Evolutionary conservation across 2,329 filamentous ascomycete genomes (phyloP).

Genomic region (Colletotrichum sp.): DNA sequence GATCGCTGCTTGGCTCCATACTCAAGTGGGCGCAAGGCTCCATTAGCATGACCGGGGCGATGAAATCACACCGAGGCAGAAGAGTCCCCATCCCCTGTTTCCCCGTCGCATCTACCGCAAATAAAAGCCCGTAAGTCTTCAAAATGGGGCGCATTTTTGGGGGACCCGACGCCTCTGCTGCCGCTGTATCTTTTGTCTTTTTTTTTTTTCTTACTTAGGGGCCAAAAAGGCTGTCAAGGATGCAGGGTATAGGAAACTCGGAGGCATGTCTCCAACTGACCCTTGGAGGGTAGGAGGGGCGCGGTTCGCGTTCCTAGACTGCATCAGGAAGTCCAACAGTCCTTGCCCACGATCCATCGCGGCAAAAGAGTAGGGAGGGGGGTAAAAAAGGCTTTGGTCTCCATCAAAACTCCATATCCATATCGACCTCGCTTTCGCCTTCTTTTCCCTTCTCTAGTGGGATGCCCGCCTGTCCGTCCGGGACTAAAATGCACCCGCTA

Average conservation of each 20-base stretch:
- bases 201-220: not conserved
- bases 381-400: not conserved
- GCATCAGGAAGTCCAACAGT: constrained; percentile 13
- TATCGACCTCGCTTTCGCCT: not conserved
- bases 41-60: not conserved
- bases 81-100: not conserved
- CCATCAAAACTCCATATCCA: constrained; percentile 1
- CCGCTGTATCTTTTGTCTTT: not conserved
- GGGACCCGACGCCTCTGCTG: not conserved
- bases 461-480: not conserved
- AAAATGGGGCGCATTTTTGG: not conserved
- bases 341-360: not conserved
- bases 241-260: not conserved
- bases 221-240: not conserved
- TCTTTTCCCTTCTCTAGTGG: not conserved
- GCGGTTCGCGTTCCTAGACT: constrained; percentile 1
- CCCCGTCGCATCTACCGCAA: not conserved
- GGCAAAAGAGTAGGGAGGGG: not conserved
- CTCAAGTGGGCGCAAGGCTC: not conserved
- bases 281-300: not conserved
- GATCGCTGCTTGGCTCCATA: not conserved
- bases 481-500: constrained; percentile 11
- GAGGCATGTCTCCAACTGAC: not conserved
- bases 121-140: constrained; percentile 14
- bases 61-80: not conserved